phyloP scores from a whole-genome alignment of 306 rosid species.

The Spatholobus suberectus region DNA sequence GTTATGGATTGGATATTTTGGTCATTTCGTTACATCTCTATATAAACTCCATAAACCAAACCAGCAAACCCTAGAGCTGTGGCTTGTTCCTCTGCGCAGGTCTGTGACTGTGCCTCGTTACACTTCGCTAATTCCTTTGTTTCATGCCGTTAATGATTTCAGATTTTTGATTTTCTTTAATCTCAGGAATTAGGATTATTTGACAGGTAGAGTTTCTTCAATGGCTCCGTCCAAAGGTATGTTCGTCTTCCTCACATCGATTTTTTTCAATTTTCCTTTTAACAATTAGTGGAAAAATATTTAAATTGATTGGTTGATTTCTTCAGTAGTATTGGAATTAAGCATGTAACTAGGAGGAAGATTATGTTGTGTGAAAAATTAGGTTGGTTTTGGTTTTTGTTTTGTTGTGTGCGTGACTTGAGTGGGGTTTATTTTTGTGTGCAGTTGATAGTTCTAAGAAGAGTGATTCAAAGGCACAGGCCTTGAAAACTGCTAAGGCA shows the following conservation, averaged over 20 bases:
- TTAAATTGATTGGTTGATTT: not conserved
- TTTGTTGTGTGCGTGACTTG: not conserved
- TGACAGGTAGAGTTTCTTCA: conserved; percentile 32
- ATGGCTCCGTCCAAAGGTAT: conserved; percentile 80
- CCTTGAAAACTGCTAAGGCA: conserved; percentile 71
- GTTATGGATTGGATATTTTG: not conserved
- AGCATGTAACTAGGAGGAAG: not conserved
- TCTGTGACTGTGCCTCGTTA: not conserved
- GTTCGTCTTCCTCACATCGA: not conserved
- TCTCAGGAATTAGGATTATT: conserved; percentile 35
- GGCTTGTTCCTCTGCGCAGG: conserved; percentile 38
- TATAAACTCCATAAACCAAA: conserved; percentile 3
- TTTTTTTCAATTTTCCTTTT: not conserved
- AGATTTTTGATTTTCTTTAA: not conserved
- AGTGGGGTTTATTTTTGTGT: not conserved
- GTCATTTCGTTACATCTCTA: not conserved
- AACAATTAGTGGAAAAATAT: not conserved
- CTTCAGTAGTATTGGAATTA: not conserved
- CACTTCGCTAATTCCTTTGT: not conserved
- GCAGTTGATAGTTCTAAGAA: conserved; percentile 65
- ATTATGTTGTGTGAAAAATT: not conserved
- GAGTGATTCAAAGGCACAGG: conserved; percentile 64
- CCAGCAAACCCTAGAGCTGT: conserved; percentile 45
- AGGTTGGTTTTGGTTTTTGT: not conserved
- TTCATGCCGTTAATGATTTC: not conserved